Conservation (phyloP, 1,284 basidiomycete species). For the Marasmius oreades region DNA sequence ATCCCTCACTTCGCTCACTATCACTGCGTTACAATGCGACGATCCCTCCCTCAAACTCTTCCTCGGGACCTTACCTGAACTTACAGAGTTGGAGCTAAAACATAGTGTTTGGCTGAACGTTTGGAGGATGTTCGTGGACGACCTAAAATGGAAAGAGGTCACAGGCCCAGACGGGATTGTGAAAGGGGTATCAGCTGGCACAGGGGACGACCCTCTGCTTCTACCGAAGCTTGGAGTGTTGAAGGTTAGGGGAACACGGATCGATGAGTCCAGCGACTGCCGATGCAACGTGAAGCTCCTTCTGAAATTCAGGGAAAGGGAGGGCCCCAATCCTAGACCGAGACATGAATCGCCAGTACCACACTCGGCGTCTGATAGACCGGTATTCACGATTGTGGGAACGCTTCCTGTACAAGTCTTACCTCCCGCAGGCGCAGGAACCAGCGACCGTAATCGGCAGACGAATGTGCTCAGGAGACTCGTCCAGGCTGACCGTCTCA, state of each 20-base stretch:
- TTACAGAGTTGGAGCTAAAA: constrained; percentile 44
- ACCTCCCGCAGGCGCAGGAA: neutral
- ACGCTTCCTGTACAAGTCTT: constrained; percentile 2
- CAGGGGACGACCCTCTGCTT: neutral
- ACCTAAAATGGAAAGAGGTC: neutral
- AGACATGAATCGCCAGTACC: neutral
- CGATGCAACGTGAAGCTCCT: constrained; percentile 4
- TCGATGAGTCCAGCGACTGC: neutral
- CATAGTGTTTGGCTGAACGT: constrained; percentile 28
- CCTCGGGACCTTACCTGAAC: constrained; percentile 29
- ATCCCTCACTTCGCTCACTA: constrained; percentile 36
- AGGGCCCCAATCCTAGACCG: neutral
- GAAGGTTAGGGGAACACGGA: constrained; percentile 1
- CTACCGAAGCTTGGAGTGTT: constrained; percentile 10
- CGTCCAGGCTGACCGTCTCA: neutral
- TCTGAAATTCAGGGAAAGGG: constrained; percentile 8
- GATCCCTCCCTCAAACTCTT: constrained; percentile 34
- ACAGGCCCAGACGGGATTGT: neutral
- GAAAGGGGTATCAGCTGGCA: neutral
- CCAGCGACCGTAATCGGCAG: neutral
- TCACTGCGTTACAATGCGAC: constrained; percentile 45
- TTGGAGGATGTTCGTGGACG: constrained; percentile 12
- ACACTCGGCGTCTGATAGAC: neutral
- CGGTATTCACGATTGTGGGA: neutral
- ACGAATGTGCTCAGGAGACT: constrained; percentile 1